These are phyloP conservation scores for Phytophthora agathidicida DNA, from an alignment of 352 stramenopile genomes.

Conservation along the genomic window DNA sequence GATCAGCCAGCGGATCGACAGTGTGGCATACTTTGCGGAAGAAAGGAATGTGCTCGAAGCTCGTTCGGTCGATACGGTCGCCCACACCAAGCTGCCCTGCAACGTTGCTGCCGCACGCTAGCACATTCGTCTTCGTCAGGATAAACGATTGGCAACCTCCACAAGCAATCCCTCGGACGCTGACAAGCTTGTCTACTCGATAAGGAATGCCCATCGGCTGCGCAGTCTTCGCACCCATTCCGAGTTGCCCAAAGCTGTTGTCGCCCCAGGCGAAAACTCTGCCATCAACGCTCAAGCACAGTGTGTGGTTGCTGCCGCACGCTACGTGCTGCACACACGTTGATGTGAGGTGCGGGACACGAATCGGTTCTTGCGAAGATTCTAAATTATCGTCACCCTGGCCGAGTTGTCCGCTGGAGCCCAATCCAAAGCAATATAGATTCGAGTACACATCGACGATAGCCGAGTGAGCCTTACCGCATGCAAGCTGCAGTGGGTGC, in stretches of 20 bases:
- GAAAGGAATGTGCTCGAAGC: constrained; percentile 59
- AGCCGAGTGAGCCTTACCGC: constrained; percentile 68
- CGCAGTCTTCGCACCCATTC: constrained; percentile 39
- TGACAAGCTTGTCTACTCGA: constrained; percentile 59
- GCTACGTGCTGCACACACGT: constrained; percentile 54
- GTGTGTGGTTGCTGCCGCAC: constrained; percentile 66
- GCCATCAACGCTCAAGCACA: constrained; percentile 62
- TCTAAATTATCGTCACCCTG: constrained; percentile 64
- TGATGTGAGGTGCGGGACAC: constrained; percentile 46
- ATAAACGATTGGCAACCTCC: constrained; percentile 68
- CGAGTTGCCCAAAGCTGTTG: constrained; percentile 66
- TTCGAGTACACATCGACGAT: constrained; percentile 80
- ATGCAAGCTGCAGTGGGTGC: constrained; percentile 71
- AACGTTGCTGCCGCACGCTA: constrained; percentile 69
- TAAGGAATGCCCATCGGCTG: constrained; percentile 41
- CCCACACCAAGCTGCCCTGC: constrained; percentile 65
- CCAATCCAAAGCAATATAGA: constrained; percentile 73
- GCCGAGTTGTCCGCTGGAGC: constrained; percentile 53
- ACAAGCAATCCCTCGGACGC: constrained; percentile 50
- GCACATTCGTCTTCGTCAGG: constrained; percentile 55
- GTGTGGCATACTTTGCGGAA: constrained; percentile 40
- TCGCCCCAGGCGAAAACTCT: constrained; percentile 73
- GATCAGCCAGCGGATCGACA: not conserved
- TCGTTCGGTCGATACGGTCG: constrained; percentile 46
- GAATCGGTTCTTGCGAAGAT: constrained; percentile 58